Conservation (phyloP, 2,329 filamentous ascomycete genomes). For the Fusarium vanettenii region DNA sequence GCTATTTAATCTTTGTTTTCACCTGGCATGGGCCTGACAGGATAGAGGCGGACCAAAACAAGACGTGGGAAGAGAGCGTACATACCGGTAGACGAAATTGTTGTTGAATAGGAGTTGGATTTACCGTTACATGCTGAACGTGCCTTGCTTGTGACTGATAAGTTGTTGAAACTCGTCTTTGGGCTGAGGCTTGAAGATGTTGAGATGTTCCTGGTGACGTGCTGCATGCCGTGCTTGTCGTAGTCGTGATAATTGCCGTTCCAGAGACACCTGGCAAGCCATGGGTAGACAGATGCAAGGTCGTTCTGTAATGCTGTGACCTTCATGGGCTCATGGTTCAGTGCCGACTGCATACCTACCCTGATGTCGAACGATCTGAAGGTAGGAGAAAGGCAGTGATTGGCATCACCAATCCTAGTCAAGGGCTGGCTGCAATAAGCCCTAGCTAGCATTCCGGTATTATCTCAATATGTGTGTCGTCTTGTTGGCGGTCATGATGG, state of each 20-base stretch:
- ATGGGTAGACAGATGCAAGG: not conserved
- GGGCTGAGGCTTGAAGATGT: not conserved
- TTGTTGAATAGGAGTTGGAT: constrained; percentile 23
- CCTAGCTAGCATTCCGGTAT: not conserved
- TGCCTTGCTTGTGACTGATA: not conserved
- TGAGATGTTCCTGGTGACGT: not conserved
- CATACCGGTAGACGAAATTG: constrained; percentile 29
- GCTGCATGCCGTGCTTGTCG: not conserved
- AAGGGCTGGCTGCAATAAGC: not conserved
- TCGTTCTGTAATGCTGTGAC: not conserved
- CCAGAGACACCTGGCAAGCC: not conserved
- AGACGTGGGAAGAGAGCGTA: constrained; percentile 29
- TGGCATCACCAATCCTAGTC: not conserved
- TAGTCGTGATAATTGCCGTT: not conserved
- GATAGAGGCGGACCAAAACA: constrained; percentile 39
- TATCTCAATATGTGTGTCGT: not conserved
- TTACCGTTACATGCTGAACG: constrained; percentile 2
- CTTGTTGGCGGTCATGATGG: not conserved
- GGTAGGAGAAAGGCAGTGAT: not conserved
- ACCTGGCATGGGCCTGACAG: constrained; percentile 27
- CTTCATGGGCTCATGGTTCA: not conserved
- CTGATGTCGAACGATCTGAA: not conserved
- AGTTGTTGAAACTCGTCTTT: not conserved
- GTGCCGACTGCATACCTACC: not conserved
- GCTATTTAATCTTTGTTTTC: constrained; percentile 41